Conservation (phyloP, 1,139 yeast species). For the Scheffersomyces quercinus region DNA sequence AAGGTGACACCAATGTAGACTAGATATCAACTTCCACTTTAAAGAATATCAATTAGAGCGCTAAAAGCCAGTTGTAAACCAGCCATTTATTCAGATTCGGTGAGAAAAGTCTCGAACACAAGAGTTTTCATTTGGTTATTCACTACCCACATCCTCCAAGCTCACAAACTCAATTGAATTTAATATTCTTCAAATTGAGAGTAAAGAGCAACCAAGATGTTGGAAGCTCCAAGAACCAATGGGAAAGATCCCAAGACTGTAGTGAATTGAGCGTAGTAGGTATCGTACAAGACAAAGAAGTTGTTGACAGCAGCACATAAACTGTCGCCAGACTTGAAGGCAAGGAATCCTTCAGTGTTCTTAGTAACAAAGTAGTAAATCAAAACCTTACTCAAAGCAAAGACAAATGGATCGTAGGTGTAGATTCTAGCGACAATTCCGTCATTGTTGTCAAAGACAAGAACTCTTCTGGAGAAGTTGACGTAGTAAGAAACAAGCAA, state of each 20-base stretch:
- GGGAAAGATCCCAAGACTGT: constrained; percentile 49
- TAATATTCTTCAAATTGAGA: constrained; percentile 35
- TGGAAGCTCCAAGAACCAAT: constrained; percentile 48
- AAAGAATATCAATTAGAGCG: not conserved
- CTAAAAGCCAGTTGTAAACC: no score
- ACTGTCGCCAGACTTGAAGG: not conserved
- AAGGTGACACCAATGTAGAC: not conserved
- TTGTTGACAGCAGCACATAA: constrained; percentile 33
- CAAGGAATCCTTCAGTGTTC: constrained; percentile 15
- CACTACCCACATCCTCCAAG: no score
- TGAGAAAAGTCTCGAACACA: no score
- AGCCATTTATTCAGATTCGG: no score
- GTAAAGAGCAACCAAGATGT: constrained; percentile 51
- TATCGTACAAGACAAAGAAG: constrained; percentile 37
- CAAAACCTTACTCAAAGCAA: constrained; percentile 52
- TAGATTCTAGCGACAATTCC: constrained; percentile 41
- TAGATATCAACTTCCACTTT: not conserved
- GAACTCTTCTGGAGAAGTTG: constrained; percentile 52
- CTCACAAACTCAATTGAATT: not conserved
- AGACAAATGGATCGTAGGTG: constrained; percentile 58
- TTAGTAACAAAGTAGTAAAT: constrained; percentile 43
- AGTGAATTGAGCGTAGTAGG: constrained; percentile 35
- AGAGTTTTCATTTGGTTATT: no score
- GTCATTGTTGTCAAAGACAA: constrained; percentile 17
- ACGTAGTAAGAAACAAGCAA: constrained; percentile 48